Evolutionary conservation across 2,329 filamentous ascomycete species (phyloP).

Genomic region (Peltaster fructicola): DNA sequence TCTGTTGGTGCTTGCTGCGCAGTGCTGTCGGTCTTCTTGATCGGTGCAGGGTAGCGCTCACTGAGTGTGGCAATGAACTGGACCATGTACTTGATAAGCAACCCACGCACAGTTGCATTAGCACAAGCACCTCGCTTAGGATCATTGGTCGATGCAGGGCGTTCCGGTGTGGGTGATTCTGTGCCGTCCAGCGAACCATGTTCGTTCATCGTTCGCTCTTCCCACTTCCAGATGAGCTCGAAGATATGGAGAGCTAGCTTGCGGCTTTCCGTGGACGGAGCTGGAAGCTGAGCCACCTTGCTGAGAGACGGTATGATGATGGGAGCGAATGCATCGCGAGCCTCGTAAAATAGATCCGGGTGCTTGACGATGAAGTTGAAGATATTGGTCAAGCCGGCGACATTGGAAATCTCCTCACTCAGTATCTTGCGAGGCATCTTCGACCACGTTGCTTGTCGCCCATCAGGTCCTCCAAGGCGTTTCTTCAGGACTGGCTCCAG

Average conservation of each 20-base stretch:
- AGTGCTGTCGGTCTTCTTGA: constrained; percentile 38
- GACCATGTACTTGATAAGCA: constrained; percentile 87
- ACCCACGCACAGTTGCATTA: constrained; percentile 42
- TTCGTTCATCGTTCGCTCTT: constrained; percentile 60
- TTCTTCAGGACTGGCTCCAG: constrained; percentile 88
- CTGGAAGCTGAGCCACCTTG: constrained; percentile 72
- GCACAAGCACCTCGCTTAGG: constrained; percentile 21
- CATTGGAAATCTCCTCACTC: constrained; percentile 83
- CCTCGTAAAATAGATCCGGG: constrained; percentile 85
- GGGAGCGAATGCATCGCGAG: constrained; percentile 74
- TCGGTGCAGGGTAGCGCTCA: constrained; percentile 62
- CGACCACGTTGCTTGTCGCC: constrained; percentile 68
- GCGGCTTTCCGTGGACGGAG: constrained; percentile 77
- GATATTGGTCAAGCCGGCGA: constrained; percentile 90
- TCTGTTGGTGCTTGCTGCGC: constrained; percentile 43
- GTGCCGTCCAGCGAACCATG: constrained; percentile 20
- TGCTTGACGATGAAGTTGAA: constrained; percentile 93
- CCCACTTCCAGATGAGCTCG: constrained; percentile 82
- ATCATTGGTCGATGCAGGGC: constrained; percentile 4
- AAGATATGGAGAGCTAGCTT: constrained; percentile 83
- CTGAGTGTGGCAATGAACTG: constrained; percentile 84
- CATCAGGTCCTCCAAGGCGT: constrained; percentile 55
- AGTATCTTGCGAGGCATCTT: constrained; percentile 79
- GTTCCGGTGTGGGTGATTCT: constrained; percentile 10
- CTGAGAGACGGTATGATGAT: constrained; percentile 76